Evolutionary conservation across 2,329 filamentous ascomycete species (phyloP).

Genomic region (Talaromyces sp.): DNA sequence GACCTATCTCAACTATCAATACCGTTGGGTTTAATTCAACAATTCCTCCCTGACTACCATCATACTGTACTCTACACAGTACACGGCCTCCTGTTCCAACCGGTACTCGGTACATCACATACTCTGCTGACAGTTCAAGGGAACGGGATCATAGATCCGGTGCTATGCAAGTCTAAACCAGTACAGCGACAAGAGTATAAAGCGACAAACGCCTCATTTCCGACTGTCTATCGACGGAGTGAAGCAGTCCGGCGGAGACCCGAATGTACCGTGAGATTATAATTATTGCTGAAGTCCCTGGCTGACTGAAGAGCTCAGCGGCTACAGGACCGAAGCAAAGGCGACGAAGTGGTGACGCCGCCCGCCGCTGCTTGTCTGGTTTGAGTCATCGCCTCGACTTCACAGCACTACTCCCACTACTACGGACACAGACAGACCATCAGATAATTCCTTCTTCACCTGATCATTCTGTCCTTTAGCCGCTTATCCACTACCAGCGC

Average conservation of each 20-base stretch:
- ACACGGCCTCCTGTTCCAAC: not conserved
- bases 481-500: not conserved
- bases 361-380: constrained; percentile 4
- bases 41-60: not conserved
- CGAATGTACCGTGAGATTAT: not conserved
- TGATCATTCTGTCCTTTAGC: not conserved
- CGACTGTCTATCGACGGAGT: not conserved
- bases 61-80: not conserved
- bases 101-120: not conserved
- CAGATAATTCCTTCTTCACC: not conserved
- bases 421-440: not conserved
- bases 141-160: not conserved
- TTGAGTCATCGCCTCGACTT: not conserved
- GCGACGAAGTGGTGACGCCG: constrained; percentile 5
- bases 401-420: not conserved
- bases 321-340: not conserved
- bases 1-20: not conserved
- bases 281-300: not conserved
- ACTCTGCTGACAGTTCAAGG: not conserved
- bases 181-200: not conserved
- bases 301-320: constrained; percentile 6
- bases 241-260: constrained; percentile 3
- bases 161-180: not conserved
- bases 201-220: not conserved
- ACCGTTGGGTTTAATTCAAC: not conserved